Percentiles rank a stretch among this genome's conserved stretches.
These are phyloP conservation scores for Linnemannia elongata DNA, from an alignment of 192 early-diverging fungal species.

Conservation along the genomic window DNA sequence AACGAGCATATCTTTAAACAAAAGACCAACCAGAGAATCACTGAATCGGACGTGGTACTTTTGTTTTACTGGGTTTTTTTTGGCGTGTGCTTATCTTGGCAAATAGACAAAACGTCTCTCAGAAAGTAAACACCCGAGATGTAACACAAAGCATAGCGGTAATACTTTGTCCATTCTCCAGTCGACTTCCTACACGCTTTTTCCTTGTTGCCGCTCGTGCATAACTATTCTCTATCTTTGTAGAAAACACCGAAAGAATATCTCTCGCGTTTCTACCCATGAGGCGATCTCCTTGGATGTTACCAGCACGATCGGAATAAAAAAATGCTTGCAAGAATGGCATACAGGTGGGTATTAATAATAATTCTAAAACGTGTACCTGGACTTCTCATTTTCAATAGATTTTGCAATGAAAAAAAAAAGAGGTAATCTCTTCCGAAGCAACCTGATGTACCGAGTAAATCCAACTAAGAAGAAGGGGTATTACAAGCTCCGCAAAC, in stretches of 20 bases:
- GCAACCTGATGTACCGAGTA: not conserved
- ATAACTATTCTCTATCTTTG: too few species aligned
- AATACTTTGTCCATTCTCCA: not conserved
- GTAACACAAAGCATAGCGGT: not conserved
- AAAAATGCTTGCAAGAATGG: not conserved
- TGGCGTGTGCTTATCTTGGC: not conserved
- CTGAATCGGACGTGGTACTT: not conserved
- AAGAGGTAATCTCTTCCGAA: not conserved
- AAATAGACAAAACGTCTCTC: not conserved
- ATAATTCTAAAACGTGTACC: not conserved
- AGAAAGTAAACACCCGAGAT: not conserved
- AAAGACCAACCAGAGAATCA: not conserved
- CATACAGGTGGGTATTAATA: not conserved
- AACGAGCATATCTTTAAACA: not conserved
- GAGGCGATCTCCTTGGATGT: too few species aligned
- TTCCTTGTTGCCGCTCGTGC: too few species aligned
- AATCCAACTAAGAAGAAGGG: not conserved
- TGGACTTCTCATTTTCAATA: not conserved
- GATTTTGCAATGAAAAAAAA: not conserved
- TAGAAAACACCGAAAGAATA: too few species aligned
- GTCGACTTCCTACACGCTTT: too few species aligned
- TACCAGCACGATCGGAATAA: not conserved
- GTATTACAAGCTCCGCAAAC: not conserved
- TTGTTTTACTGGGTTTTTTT: not conserved
- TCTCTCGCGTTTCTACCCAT: too few species aligned